Evolutionary conservation across 1,284 basidiomycete species (phyloP), one percentile per base, ranked within the genome.

Genomic region (Apiotrichum sp.): DNA sequence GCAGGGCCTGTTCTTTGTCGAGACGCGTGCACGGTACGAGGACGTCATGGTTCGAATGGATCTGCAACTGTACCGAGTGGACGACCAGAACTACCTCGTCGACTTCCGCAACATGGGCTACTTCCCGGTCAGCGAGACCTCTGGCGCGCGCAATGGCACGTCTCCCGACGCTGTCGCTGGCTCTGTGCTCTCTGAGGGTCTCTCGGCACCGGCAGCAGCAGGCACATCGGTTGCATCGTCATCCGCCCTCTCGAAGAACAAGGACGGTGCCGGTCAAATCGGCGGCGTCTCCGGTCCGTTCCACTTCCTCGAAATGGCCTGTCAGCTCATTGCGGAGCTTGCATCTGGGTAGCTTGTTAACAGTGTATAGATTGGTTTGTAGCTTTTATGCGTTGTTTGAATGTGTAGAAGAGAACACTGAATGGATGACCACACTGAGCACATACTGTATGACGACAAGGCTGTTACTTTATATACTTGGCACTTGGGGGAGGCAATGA

Each of bases 41-140:
- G 87, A 93, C 68, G 87, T 93, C 29, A 90, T 96, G 75, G 91
- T 93, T 7, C 82, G 95, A 32, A 97, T 98, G 93, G 96, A 98
- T 76, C 81, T 98, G 2, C 93, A 98, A 67, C 81, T 98, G 45
- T 98, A 98, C 74, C 88, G 89, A 79, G 91, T 98, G 32, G 95
- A 98, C 73, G 86, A 87, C 38, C 85, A 87, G 71, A 98, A 98
- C 77, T 98, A 97, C 76, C 83, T 98, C 35, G 96, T 98, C 60
- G 95, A 98, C 72, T 98, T 99, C 78, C 85, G 96, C 66, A 95
- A 98, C 78, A 89, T 97, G 71, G 91, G 90, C 67, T 90, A 93
- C 59, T 93, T 93, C 75, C 66, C 63, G 79, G 81, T 67, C 32
- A n/a, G 35, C 44, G 56, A 56, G 82, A 59, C 59, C 3, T 6